These are phyloP conservation scores for Arctium minus DNA, from an alignment of 129 eudicot genomes.

Conservation along the genomic window DNA sequence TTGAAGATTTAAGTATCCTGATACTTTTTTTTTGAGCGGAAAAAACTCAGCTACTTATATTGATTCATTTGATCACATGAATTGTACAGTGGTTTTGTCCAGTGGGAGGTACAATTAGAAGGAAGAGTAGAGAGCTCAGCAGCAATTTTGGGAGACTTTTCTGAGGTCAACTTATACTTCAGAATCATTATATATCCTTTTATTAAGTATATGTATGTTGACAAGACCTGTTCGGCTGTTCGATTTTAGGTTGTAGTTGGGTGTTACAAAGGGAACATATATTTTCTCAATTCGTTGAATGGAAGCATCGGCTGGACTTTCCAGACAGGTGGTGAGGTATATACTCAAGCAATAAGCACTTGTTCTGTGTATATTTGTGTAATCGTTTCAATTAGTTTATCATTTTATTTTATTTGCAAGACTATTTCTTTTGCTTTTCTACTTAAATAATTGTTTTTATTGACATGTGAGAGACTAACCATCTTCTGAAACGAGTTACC, in stretches of 20 bases:
- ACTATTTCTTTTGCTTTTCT: neutral
- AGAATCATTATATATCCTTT: neutral
- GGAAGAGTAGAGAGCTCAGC: conserved; percentile 92
- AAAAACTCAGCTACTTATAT: neutral
- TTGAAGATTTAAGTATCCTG: neutral
- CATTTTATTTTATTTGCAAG: neutral
- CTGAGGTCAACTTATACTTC: conserved; percentile 45
- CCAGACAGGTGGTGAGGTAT: conserved; percentile 76
- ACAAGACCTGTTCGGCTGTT: neutral
- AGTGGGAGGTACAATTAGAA: conserved; percentile 69
- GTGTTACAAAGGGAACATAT: conserved; percentile 84
- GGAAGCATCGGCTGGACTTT: conserved; percentile 77
- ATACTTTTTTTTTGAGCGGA: neutral
- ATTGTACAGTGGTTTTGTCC: conserved; percentile 53
- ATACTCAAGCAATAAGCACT: neutral
- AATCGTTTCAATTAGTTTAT: neutral
- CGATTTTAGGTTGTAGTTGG: conserved; percentile 69
- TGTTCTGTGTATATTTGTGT: neutral
- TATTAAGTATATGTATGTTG: neutral
- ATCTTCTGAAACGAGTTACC: no score
- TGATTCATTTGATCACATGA: conserved; percentile 6
- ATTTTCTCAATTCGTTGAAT: conserved; percentile 59
- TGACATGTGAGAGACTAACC: neutral
- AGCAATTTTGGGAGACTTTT: conserved; percentile 63
- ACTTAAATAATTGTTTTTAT: neutral